Evolutionary conservation across 371 early-diverging fungal species (phyloP), one percentile per base, ranked within the genome.

Genomic region (Mucor indicus): DNA sequence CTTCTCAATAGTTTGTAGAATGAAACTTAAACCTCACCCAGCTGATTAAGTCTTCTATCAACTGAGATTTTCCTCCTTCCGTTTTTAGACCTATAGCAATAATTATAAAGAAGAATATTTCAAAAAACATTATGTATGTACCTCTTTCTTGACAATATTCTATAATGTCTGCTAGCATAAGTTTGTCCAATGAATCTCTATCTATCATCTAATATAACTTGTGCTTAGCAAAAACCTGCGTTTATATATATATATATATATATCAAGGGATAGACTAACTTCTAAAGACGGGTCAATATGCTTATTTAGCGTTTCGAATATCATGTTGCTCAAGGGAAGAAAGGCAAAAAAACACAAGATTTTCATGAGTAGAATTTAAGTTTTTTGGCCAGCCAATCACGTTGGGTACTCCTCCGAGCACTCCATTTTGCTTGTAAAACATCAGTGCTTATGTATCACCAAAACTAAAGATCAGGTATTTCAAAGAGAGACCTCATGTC

Each of bases 101-200:
- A 7, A 5, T 8, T n/a, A n/a, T n/a, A n/a, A n/a, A n/a, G n/a
- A n/a, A n/a, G n/a, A n/a, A n/a, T n/a, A n/a, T n/a, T n/a, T n/a
- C n/a, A n/a, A n/a, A n/a, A n/a, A n/a, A 5, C 6, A 4, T 22
- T 24, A 3, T 17, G 1, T 38, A 11, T 7, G 23, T 40, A 81
- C 84, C 82, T 76, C 87, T 69, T 48, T 86, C 87, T 55, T 83
- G 87, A 58, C 89, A 88, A 45, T 82, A 71, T 32, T 83, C 81
- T 31, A 88, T 81, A 22, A 88, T 60, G 55, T 88, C 87, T 2
- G 86, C 89, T 45, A 81, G 70, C 49, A 81, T 67, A 53, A 81
- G 72, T 35, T 74, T 70, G 53, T 76, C 69, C 1, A 88, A 68
- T 3, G 60, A 52, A n/a, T 55, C 58, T 15, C 54, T 57, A 29